A percentile compares a stretch with the other conserved stretches of the same genome.
These are phyloP conservation scores for Citrus hindsii DNA, from an alignment of 345 rosid species.

Conservation along the genomic window DNA sequence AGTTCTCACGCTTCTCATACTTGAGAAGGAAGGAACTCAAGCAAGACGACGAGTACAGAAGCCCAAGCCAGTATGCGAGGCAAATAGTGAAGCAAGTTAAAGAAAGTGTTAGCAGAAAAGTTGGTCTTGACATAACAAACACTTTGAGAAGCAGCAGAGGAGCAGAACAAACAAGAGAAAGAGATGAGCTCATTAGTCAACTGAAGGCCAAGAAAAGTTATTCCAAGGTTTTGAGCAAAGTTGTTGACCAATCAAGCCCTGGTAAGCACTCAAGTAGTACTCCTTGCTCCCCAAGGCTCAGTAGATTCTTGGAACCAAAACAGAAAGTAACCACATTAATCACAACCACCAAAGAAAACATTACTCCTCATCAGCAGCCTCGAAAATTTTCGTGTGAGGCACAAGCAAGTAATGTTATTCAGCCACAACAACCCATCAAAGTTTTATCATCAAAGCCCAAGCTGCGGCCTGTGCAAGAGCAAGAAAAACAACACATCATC, in stretches of 20 bases:
- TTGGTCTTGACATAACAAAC: slow-evolving; percentile 83
- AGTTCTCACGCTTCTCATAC: slow-evolving; percentile 38
- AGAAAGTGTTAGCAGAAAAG: slow-evolving; percentile 58
- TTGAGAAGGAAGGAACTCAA: slow-evolving; percentile 45
- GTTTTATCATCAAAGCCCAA: slow-evolving; percentile 25
- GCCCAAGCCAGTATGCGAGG: slow-evolving; percentile 59
- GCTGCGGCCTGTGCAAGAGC: slow-evolving; percentile 13
- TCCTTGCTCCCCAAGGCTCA: slow-evolving; percentile 52
- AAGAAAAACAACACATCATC: not conserved
- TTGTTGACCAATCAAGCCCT: slow-evolving; percentile 26
- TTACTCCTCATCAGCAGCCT: slow-evolving; percentile 7
- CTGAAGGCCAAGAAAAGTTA: slow-evolving; percentile 42
- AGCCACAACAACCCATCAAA: slow-evolving; percentile 11
- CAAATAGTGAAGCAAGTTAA: slow-evolving; percentile 81
- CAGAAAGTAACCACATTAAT: slow-evolving; percentile 10
- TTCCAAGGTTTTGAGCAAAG: slow-evolving; percentile 27
- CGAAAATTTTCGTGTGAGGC: slow-evolving; percentile 11
- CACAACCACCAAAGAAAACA: slow-evolving; percentile 19
- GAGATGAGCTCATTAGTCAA: slow-evolving; percentile 36
- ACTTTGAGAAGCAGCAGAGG: slow-evolving; percentile 39
- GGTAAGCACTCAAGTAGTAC: slow-evolving; percentile 19
- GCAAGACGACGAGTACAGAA: slow-evolving; percentile 52
- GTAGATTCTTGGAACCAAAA: slow-evolving; percentile 36
- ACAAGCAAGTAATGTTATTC: not conserved
- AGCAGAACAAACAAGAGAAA: slow-evolving; percentile 35